These are phyloP conservation scores for Erodium texanum DNA, from an alignment of 441 rosid genomes.

Conservation along the genomic window DNA sequence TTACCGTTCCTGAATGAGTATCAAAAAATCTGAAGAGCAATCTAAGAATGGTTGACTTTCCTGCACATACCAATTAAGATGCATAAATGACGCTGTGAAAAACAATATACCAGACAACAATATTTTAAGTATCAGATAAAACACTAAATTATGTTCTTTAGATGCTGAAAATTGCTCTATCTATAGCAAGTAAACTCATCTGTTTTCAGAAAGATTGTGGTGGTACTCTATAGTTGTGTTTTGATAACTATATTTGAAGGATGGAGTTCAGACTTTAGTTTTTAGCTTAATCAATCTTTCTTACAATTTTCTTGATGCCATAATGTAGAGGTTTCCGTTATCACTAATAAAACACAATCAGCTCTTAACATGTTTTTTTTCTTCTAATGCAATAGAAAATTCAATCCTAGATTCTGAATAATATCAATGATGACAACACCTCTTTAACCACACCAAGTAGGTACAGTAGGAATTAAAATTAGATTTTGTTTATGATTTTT, in stretches of 20 bases:
- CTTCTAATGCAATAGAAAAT: not conserved
- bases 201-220: not conserved
- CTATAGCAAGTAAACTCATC: constrained; percentile 1
- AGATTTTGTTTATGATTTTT: not conserved
- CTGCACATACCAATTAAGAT: constrained; percentile 36
- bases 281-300: no score
- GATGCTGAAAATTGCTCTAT: not conserved
- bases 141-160: not conserved
- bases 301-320: no score
- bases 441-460: not conserved
- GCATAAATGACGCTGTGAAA: constrained; percentile 14
- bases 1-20: constrained; percentile 65
- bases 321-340: no score
- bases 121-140: not conserved
- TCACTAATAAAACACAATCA: no score
- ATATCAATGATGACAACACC: not conserved
- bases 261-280: no score
- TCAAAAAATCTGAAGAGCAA: constrained; percentile 85
- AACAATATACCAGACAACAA: not conserved
- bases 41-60: constrained; percentile 93
- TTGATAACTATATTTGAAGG: no score
- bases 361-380: not conserved
- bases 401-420: not conserved
- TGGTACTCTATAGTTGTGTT: no score
- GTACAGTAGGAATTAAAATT: not conserved